These are phyloP conservation scores for Podila verticillata DNA, from an alignment of 192 early-diverging fungal genomes.

Conservation along the genomic window DNA sequence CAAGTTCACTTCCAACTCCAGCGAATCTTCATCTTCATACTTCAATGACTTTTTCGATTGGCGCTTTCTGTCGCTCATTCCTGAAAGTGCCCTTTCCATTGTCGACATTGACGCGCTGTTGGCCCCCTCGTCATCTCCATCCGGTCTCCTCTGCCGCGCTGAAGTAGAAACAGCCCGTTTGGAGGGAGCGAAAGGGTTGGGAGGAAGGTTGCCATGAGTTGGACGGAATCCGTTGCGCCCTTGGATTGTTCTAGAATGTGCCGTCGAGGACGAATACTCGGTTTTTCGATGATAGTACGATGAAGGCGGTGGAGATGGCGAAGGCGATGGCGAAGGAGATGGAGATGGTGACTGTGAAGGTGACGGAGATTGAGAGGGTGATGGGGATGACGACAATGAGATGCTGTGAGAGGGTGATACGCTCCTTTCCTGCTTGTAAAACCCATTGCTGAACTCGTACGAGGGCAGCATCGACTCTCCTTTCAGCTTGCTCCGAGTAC, in stretches of 20 bases:
- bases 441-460: constrained; percentile 36
- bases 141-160: neutral
- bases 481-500: neutral
- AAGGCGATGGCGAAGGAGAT: neutral
- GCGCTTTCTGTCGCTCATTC: constrained; percentile 47
- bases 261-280: neutral
- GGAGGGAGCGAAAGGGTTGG: neutral
- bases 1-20: neutral
- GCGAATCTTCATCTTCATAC: constrained; percentile 9
- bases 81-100: constrained; percentile 41
- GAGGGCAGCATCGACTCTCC: neutral
- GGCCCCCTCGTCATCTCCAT: neutral
- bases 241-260: constrained; percentile 8
- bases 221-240: neutral
- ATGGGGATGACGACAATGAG: neutral
- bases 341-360: neutral
- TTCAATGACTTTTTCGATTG: constrained; percentile 16
- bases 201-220: neutral
- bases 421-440: constrained; percentile 4
- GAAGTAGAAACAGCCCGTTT: neutral
- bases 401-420: neutral
- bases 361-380: neutral
- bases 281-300: neutral
- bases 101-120: constrained; percentile 37
- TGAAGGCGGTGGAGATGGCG: neutral